phyloP scores from a whole-genome alignment of 345 rosid genomes.

The Aquilaria malaccensis region DNA sequence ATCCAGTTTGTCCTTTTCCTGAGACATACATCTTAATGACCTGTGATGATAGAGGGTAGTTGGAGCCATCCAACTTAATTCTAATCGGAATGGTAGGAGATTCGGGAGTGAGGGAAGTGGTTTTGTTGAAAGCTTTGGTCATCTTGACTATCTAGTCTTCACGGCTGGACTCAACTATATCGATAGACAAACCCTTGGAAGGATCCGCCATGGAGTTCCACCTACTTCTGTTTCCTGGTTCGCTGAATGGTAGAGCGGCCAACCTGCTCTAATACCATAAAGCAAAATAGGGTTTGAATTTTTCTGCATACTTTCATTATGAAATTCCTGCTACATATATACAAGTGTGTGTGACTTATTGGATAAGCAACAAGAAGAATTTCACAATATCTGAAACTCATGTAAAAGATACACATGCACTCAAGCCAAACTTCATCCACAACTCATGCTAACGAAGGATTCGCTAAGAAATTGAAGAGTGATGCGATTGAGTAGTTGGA shows the following conservation, averaged over 20 bases:
- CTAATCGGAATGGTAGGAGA: background rate
- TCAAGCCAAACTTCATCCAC: no score
- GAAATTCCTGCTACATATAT: no score
- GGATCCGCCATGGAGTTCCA: background rate
- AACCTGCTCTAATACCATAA: no score
- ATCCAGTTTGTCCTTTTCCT: background rate
- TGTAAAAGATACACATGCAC: no score
- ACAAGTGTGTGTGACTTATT: no score
- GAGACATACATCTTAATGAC: background rate
- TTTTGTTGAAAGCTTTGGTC: background rate
- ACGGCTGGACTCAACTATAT: background rate
- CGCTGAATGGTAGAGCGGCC: no score
- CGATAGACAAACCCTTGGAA: background rate
- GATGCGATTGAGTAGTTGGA: slow-evolving; percentile 57
- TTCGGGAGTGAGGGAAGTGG: background rate
- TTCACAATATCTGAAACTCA: no score
- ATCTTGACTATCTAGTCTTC: background rate
- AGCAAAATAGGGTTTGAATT: no score
- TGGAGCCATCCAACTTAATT: background rate
- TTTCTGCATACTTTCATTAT: no score
- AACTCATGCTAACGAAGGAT: background rate
- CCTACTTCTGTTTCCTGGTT: no score
- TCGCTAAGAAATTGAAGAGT: slow-evolving; percentile 57
- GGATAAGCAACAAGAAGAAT: no score
- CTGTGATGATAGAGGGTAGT: background rate